Conservation (phyloP, 2,329 filamentous ascomycete genomes). For the Verticillium tricorpus region DNA sequence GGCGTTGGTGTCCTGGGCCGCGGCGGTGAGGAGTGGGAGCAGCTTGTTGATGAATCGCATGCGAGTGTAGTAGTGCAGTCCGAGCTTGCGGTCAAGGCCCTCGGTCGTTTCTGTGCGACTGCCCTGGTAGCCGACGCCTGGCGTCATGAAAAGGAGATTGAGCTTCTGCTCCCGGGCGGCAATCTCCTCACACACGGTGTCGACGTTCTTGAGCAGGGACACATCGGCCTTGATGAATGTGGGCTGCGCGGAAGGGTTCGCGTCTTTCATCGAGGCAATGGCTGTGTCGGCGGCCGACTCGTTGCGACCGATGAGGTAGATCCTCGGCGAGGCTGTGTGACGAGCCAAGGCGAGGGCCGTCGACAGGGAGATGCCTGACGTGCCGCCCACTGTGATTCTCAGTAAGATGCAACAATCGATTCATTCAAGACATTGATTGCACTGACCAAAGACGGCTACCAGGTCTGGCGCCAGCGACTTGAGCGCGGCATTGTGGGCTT, state of each 20-base stretch:
- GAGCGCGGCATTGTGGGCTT: no score
- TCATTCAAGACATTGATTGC: no score
- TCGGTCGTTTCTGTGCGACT: slow-evolving; percentile 46
- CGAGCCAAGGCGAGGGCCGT: slow-evolving; percentile 41
- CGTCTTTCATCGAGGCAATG: slow-evolving; percentile 30
- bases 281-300: slow-evolving; percentile 30
- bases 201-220: slow-evolving; percentile 45
- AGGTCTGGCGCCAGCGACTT: no score
- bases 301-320: slow-evolving; percentile 49
- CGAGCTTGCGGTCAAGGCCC: slow-evolving; percentile 46
- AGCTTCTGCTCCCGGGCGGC: slow-evolving; percentile 34
- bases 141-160: slow-evolving; percentile 42
- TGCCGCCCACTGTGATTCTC: slow-evolving; percentile 35
- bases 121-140: slow-evolving; percentile 22
- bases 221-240: slow-evolving; percentile 46
- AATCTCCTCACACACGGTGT: slow-evolving; percentile 41
- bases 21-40: slow-evolving; percentile 43
- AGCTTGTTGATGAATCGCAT: slow-evolving; percentile 53
- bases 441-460: no score
- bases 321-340: slow-evolving; percentile 31
- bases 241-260: slow-evolving; percentile 39
- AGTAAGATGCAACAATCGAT: no score
- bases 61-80: slow-evolving; percentile 53
- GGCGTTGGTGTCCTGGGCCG: slow-evolving; percentile 18
- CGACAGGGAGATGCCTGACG: slow-evolving; percentile 48